Conservation (phyloP, 2,329 filamentous ascomycete species). For the Cytospora paraplurivora region DNA sequence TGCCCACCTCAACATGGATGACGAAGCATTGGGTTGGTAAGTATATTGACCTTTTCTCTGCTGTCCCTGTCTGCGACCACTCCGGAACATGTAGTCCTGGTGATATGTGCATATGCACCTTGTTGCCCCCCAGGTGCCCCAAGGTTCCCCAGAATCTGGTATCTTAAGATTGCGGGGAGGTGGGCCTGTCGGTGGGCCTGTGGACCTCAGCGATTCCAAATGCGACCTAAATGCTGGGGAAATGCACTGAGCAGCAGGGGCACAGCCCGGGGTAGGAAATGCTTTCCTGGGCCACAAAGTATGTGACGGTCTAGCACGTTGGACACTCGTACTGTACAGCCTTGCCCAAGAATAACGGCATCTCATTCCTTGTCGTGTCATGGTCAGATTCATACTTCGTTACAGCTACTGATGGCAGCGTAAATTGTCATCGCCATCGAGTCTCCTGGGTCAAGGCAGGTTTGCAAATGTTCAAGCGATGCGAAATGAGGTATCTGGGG, state of each 20-base stretch:
- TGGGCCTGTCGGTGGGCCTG: not conserved
- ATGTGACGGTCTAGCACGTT: not conserved
- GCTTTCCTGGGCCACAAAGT: not conserved
- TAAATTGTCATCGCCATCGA: too few relatives aligned
- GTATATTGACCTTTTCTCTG: too few relatives aligned
- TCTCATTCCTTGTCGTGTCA: too few relatives aligned
- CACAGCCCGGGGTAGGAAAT: not conserved
- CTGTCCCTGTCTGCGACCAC: not conserved
- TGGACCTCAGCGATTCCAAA: not conserved
- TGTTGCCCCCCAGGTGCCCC: too few relatives aligned
- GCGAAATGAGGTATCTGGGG: too few relatives aligned
- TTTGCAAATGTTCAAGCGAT: too few relatives aligned
- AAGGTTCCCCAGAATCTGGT: slow-evolving; percentile 7
- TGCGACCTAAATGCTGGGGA: slow-evolving; percentile 13
- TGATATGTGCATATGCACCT: too few relatives aligned
- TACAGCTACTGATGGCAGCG: too few relatives aligned
- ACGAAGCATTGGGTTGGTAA: too few relatives aligned
- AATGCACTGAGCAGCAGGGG: slow-evolving; percentile 4
- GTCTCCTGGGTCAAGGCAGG: too few relatives aligned
- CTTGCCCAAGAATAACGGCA: too few relatives aligned
- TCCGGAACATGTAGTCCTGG: not conserved
- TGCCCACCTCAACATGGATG: too few relatives aligned
- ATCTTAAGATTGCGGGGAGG: slow-evolving; percentile 5
- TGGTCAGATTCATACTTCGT: not conserved
- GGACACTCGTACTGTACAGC: not conserved